Conservation (phyloP, 805 yeast genomes). For the Priceomyces haplophilus region DNA sequence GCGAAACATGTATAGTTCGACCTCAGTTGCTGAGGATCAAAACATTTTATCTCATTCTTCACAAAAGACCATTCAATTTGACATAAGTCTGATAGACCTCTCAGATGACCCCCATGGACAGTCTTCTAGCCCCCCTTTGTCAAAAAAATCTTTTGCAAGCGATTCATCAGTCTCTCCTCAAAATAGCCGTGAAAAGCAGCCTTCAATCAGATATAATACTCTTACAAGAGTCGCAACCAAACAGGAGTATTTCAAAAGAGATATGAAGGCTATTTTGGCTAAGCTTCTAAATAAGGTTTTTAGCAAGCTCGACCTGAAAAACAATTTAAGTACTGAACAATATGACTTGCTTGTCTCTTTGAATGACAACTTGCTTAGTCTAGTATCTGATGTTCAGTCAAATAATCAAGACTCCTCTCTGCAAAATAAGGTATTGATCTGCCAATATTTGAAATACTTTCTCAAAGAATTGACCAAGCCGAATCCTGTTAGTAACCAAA, state of each 20-base stretch:
- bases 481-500: slow-evolving; percentile 6
- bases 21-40: slow-evolving; percentile 34
- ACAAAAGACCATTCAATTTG: slow-evolving; percentile 27
- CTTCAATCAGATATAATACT: slow-evolving; percentile 8
- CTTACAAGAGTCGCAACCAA: slow-evolving; percentile 10
- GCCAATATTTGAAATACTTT: slow-evolving; percentile 39
- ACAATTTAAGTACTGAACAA: slow-evolving; percentile 30
- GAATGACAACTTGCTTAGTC: slow-evolving; percentile 31
- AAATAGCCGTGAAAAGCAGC: slow-evolving; percentile 7
- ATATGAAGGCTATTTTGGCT: slow-evolving; percentile 26
- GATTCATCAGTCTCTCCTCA: slow-evolving; percentile 22
- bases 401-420: slow-evolving; percentile 12
- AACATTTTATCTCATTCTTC: slow-evolving; percentile 17
- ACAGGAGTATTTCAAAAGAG: slow-evolving; percentile 15
- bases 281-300: slow-evolving; percentile 42
- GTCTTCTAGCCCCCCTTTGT: slow-evolving; percentile 12
- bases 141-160: slow-evolving; percentile 15
- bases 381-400: slow-evolving; percentile 19
- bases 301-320: slow-evolving; percentile 33
- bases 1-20: slow-evolving; percentile 35
- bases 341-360: slow-evolving; percentile 36
- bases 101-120: neutral
- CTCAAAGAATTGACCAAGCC: slow-evolving; percentile 33
- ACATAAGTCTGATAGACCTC: slow-evolving; percentile 31
- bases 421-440: slow-evolving; percentile 28